phyloP scores from a whole-genome alignment of 176 grass and related monocot species.

The Dendrocalamus sinicus region DNA sequence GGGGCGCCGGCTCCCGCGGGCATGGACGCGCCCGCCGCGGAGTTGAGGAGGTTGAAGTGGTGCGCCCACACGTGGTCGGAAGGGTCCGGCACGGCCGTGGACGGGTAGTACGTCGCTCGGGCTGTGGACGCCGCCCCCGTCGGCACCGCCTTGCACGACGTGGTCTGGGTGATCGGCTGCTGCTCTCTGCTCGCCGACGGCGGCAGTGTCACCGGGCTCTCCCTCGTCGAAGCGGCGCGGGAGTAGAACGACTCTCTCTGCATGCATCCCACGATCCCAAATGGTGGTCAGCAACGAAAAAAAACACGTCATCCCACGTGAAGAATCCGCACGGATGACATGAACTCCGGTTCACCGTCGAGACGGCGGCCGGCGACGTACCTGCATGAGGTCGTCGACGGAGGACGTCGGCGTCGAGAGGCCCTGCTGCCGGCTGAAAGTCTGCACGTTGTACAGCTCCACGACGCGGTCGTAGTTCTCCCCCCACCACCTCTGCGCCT shows the following conservation, averaged over 20 bases:
- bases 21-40: slow-evolving; percentile 15
- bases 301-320: background rate
- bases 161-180: slow-evolving; percentile 45
- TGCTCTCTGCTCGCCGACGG: slow-evolving; percentile 51
- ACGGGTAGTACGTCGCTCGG: slow-evolving; percentile 56
- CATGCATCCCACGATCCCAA: background rate
- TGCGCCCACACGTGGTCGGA: slow-evolving; percentile 84
- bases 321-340: background rate
- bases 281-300: background rate
- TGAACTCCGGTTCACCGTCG: background rate
- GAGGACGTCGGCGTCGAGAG: slow-evolving; percentile 80
- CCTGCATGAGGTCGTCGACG: slow-evolving; percentile 66
- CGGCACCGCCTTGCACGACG: slow-evolving; percentile 46
- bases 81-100: slow-evolving; percentile 75
- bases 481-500: slow-evolving; percentile 99
- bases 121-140: slow-evolving; percentile 31
- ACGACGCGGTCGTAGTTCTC: slow-evolving; percentile 99
- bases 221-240: slow-evolving; percentile 62
- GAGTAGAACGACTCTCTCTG: slow-evolving; percentile 93
- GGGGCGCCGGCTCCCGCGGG: slow-evolving; percentile 14
- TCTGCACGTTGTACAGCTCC: slow-evolving; percentile 99
- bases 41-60: slow-evolving; percentile 66
- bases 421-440: slow-evolving; percentile 85
- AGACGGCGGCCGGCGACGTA: background rate
- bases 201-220: slow-evolving; percentile 57